Percentiles rank a stretch among this genome's conserved stretches.
phyloP scores from a whole-genome alignment of 2,329 filamentous ascomycete genomes.

The Myriosclerotinia curreyana region DNA sequence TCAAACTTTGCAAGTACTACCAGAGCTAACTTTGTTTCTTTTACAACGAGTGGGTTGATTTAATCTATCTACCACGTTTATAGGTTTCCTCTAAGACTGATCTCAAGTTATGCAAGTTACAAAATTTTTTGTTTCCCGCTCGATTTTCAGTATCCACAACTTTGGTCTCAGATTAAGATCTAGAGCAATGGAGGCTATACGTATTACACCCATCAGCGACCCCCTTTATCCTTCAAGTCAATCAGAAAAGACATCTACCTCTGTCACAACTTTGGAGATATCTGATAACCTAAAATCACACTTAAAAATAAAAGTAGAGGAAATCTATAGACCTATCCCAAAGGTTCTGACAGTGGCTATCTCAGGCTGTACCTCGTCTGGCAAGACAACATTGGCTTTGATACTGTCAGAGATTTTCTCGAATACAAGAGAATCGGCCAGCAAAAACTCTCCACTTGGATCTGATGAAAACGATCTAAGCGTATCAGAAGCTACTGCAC shows the following conservation, averaged over 20 bases:
- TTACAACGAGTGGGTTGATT: too few species aligned
- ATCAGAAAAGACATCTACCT: neutral
- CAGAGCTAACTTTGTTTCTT: neutral
- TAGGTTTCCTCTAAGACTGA: too few species aligned
- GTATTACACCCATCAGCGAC: neutral
- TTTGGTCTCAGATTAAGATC: neutral
- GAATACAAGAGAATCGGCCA: neutral
- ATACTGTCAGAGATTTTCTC: slow-evolving; percentile 14
- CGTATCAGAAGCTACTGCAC: neutral
- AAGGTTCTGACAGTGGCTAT: slow-evolving; percentile 9
- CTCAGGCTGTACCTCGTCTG: slow-evolving; percentile 12
- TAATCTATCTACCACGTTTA: neutral
- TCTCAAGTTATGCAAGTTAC: neutral
- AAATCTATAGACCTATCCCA: neutral
- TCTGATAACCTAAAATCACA: neutral
- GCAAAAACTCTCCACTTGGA: neutral
- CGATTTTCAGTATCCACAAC: neutral
- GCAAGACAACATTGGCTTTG: slow-evolving; percentile 16
- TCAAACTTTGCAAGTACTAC: neutral
- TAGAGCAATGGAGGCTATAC: neutral
- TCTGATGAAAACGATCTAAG: too few species aligned
- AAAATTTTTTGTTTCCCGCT: neutral
- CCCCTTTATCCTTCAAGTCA: neutral
- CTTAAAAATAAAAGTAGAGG: neutral
- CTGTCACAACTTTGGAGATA: neutral